phyloP scores from a whole-genome alignment of 2,329 filamentous ascomycete species.

The Ceratocystis colombiana region DNA sequence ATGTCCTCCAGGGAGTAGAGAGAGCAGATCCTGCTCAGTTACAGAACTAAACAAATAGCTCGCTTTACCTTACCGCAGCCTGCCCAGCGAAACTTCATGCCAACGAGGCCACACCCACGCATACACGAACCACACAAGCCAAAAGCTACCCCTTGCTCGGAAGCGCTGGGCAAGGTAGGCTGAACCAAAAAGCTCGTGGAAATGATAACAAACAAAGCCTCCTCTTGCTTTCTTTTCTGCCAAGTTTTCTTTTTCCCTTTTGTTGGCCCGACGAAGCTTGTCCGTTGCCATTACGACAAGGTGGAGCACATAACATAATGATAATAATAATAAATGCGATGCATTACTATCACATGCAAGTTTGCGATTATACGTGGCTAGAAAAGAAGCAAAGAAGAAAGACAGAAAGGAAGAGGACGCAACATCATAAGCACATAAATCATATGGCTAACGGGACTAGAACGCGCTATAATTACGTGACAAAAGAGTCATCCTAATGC shows the following conservation, averaged over 20 bases:
- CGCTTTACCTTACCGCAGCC: not conserved
- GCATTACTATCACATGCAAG: not conserved
- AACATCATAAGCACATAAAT: no score
- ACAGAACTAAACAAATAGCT: no score
- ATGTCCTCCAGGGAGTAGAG: not conserved
- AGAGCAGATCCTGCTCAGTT: not conserved
- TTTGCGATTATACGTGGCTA: not conserved
- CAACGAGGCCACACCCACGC: not conserved
- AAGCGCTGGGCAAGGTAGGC: not conserved
- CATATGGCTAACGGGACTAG: not conserved
- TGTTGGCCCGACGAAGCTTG: not conserved
- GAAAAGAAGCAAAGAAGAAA: slow-evolving; percentile 4
- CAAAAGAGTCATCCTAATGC: not conserved
- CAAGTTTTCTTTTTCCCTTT: not conserved
- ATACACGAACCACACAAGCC: not conserved
- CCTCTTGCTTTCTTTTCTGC: not conserved
- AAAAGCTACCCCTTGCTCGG: not conserved
- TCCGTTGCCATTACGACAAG: slow-evolving; percentile 8
- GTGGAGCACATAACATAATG: not conserved
- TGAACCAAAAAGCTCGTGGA: not conserved
- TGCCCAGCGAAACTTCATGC: not conserved
- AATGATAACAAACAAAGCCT: not conserved
- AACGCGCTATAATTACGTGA: not conserved
- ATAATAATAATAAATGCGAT: not conserved
- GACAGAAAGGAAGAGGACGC: not conserved